Evolutionary conservation across 805 yeast species (phyloP), one percentile per base, ranked within the genome.

Genomic region (Teunomyces cretensis): DNA sequence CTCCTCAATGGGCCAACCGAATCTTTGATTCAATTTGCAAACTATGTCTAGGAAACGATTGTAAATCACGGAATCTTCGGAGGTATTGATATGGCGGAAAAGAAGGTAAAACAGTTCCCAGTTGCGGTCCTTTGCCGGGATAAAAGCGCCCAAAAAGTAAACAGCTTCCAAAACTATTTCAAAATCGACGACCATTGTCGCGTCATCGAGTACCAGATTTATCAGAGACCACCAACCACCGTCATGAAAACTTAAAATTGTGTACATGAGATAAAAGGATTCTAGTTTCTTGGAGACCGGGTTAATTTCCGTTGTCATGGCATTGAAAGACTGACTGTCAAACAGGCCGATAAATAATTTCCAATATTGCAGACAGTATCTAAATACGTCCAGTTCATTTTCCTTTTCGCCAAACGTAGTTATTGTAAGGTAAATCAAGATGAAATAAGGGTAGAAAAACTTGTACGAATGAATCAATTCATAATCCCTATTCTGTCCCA

Each of bases 1-100:
- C 36, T 72, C 77, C 16, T 67, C 70, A 2, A 66, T 33, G 6
- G 62, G 60, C 72, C 72, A 69, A 4, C 47, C 52, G 2, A 53
- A 50, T 14, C 58, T 50, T 33, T 62, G 58, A 39, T 56, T 56
- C 13, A 66, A 46, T 1, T 55, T 43, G 6, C 57, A 58, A 16
- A 67, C 56, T 3, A 59, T 53, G 31, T 70, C 69, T 2, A 68
- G 42, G 46, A 64, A 66, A 13, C 54, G 48, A 33, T 56, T 56
- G 44, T 58, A 61, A 13, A 57, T 46, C 5, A 43, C 32, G 7
- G 68, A 58, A 5, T 45, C 50, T 1, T 33, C 50, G 2, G 51
- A 46, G 2, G 38, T 41, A 13, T 48, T 48, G 17, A 55, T 14
- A 15, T 50, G 42, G 15, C 45, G 50, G 39, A 63, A 61, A 2